Conservation (phyloP, 73 alveolate species). For the Urostyla sp. region DNA sequence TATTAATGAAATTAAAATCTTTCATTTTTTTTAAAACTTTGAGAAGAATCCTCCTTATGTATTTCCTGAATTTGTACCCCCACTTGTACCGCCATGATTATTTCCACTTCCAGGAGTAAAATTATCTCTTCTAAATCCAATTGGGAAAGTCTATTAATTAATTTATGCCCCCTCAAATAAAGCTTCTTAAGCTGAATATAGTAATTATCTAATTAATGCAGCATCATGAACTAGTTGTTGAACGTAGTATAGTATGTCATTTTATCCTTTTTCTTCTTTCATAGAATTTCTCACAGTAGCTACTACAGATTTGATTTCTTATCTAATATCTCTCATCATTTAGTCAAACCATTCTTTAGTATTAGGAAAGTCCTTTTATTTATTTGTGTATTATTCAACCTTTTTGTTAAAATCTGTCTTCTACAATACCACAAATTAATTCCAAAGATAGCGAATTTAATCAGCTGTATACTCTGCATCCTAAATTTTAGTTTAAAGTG, state of each 20-base stretch:
- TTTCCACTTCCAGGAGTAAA: constrained; percentile 8
- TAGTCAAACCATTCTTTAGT: constrained; percentile 54
- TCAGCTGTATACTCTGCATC: constrained; percentile 44
- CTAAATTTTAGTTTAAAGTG: constrained; percentile 6
- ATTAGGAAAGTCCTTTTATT: constrained; percentile 20
- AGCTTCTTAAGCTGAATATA: constrained; percentile 15
- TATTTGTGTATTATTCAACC: constrained; percentile 17
- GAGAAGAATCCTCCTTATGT: not conserved
- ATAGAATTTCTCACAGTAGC: constrained; percentile 20
- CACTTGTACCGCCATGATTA: not conserved
- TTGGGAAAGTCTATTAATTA: not conserved
- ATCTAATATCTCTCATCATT: constrained; percentile 16
- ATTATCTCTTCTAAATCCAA: not conserved
- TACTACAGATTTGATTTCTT: constrained; percentile 17
- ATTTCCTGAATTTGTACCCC: too few relatives aligned
- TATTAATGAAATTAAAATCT: too few relatives aligned
- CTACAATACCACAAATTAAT: not conserved
- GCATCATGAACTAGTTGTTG: constrained; percentile 50
- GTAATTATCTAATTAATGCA: constrained; percentile 23
- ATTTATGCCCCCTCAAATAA: constrained; percentile 27
- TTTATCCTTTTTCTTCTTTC: constrained; percentile 46
- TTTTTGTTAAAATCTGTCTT: constrained; percentile 53
- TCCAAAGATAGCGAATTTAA: constrained; percentile 25
- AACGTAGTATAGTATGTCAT: constrained; percentile 30
- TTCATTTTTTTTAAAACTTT: not conserved